These are phyloP conservation scores for Actinomortierella ambigua DNA, from an alignment of 371 early-diverging fungal species.

Conservation along the genomic window DNA sequence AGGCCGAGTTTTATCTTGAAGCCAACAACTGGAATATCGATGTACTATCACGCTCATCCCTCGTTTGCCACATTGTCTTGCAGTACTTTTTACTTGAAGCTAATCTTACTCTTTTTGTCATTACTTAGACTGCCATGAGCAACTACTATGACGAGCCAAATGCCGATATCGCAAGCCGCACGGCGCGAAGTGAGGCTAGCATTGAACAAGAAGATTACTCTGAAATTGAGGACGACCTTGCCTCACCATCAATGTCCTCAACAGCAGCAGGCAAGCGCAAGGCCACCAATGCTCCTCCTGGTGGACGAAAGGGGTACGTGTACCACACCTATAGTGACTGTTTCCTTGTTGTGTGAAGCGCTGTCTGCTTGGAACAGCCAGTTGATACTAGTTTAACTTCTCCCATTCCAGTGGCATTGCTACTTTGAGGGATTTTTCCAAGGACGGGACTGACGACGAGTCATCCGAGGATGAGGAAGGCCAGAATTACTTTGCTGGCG, in stretches of 20 bases:
- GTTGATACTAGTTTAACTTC: constrained; percentile 6
- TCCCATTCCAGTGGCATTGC: constrained; percentile 56
- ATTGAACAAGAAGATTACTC: constrained; percentile 9
- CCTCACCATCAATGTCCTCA: constrained; percentile 9
- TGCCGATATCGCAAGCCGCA: constrained; percentile 5
- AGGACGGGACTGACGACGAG: constrained; percentile 49
- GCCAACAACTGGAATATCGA: constrained; percentile 77
- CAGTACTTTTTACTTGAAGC: not conserved
- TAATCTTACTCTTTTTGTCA: not conserved
- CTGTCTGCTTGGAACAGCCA: constrained; percentile 7
- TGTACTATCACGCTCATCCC: constrained; percentile 38
- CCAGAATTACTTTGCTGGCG: constrained; percentile 84
- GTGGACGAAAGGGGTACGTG: constrained; percentile 32
- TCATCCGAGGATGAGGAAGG: constrained; percentile 65
- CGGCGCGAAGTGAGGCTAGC: no score
- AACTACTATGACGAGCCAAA: constrained; percentile 58
- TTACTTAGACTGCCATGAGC: constrained; percentile 50
- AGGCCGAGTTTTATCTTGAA: constrained; percentile 78
- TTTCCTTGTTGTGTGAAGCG: constrained; percentile 18
- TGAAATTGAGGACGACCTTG: constrained; percentile 26
- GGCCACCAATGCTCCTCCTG: constrained; percentile 17
- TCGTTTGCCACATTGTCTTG: not conserved
- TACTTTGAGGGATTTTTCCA: constrained; percentile 62
- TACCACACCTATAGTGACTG: constrained; percentile 14
- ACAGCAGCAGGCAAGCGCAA: constrained; percentile 30